Conservation (phyloP, 768 basidiomycete species). For the Megacollybia marginata region DNA sequence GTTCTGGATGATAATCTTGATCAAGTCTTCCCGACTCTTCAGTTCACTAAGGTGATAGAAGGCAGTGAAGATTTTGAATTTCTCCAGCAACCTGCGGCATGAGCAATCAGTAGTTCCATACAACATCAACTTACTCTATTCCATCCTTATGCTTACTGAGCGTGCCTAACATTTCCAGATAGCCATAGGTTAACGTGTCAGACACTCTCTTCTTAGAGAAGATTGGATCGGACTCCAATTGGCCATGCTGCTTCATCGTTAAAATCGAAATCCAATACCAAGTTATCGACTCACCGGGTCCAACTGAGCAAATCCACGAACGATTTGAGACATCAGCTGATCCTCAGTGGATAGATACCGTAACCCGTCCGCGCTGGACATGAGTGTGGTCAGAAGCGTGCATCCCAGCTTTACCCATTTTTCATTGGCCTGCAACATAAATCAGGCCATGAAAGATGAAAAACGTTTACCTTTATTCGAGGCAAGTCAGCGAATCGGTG, state of each 20-base stretch:
- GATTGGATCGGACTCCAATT: slow-evolving; percentile 67
- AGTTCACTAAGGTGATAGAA: slow-evolving; percentile 95
- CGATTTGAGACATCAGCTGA: slow-evolving; percentile 75
- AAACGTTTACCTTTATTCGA: slow-evolving; percentile 47
- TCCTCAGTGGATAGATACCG: slow-evolving; percentile 80
- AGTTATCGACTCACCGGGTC: slow-evolving; percentile 62
- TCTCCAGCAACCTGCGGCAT: slow-evolving; percentile 71
- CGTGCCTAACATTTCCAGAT: slow-evolving; percentile 92
- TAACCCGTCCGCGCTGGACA: slow-evolving; percentile 77
- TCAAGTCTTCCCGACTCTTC: slow-evolving; percentile 84
- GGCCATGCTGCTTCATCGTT: slow-evolving; percentile 47
- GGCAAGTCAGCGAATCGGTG: slow-evolving; percentile 83
- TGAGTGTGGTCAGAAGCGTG: slow-evolving; percentile 71
- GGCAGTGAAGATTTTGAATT: slow-evolving; percentile 87
- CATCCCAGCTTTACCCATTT: slow-evolving; percentile 87
- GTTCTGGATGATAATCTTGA: slow-evolving; percentile 85
- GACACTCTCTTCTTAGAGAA: slow-evolving; percentile 81
- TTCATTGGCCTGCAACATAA: slow-evolving; percentile 48
- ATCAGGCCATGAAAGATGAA: background rate
- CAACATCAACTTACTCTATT: slow-evolving; percentile 61
- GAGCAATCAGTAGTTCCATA: background rate
- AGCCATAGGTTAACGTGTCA: slow-evolving; percentile 82
- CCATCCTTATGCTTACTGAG: slow-evolving; percentile 87
- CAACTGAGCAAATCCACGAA: slow-evolving; percentile 83
- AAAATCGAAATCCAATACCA: background rate